These are phyloP conservation scores for Lachnellula occidentalis DNA, from an alignment of 2,329 filamentous ascomycete species.

Conservation along the genomic window DNA sequence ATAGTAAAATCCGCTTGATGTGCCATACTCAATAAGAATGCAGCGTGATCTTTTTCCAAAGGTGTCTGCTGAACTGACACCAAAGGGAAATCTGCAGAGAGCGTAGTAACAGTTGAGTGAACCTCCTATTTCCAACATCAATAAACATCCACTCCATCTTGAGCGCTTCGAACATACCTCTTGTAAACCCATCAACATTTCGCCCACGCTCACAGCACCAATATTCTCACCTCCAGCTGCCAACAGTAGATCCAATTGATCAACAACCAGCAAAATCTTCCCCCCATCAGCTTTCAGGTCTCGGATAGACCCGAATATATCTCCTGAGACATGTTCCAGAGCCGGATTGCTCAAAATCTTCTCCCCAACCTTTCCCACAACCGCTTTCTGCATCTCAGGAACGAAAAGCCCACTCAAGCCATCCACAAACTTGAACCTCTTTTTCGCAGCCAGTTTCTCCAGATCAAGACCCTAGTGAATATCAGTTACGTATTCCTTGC, in stretches of 20 bases:
- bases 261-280: conserved; percentile 56
- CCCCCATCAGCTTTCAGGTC: conserved; percentile 12
- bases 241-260: conserved; percentile 60
- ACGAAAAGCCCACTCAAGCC: conserved; percentile 39
- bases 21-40: conserved; percentile 66
- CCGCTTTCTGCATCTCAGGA: conserved; percentile 7
- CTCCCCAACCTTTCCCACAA: conserved; percentile 5
- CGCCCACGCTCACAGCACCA: conserved; percentile 43
- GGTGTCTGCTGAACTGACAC: conserved; percentile 55
- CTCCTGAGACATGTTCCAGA: conserved; percentile 14
- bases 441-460: conserved; percentile 49
- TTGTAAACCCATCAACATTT: conserved; percentile 53
- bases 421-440: conserved; percentile 69
- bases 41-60: conserved; percentile 64
- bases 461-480: conserved; percentile 61
- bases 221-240: conserved; percentile 48
- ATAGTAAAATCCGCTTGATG: conserved; percentile 70
- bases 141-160: background rate
- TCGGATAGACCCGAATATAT: conserved; percentile 18
- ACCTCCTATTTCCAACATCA: conserved; percentile 42
- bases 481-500: conserved; percentile 1
- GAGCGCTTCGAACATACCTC: conserved; percentile 47
- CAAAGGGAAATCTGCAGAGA: conserved; percentile 70
- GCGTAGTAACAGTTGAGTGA: conserved; percentile 59
- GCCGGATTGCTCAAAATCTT: conserved; percentile 13